Evolutionary conservation across 2,329 filamentous ascomycete genomes (phyloP).

Genomic region (Penicillium sp.): DNA sequence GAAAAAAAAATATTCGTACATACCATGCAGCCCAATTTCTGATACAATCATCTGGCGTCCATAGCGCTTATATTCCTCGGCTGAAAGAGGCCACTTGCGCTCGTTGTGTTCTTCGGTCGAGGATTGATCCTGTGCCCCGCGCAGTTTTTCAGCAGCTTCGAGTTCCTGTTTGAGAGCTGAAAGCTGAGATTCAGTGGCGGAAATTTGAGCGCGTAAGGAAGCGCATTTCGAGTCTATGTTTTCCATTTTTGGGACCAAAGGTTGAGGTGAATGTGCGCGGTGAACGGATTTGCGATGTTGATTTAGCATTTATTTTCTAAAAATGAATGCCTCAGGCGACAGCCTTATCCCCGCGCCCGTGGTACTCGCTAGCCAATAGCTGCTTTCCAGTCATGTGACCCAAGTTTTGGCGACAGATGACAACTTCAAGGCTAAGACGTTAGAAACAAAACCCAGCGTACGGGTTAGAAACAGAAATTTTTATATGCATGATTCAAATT

Average conservation of each 20-base stretch:
- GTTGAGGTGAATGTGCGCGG: neutral
- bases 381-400: too few relatives aligned
- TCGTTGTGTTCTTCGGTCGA: neutral
- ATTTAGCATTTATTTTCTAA: neutral
- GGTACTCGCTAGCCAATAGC: neutral
- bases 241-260: neutral
- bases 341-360: neutral
- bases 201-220: constrained; percentile 34
- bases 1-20: constrained; percentile 14
- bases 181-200: constrained; percentile 34
- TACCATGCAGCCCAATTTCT: constrained; percentile 71
- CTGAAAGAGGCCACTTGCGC: constrained; percentile 62
- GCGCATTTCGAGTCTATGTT: constrained; percentile 15
- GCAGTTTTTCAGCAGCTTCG: constrained; percentile 25
- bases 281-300: neutral
- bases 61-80: constrained; percentile 79
- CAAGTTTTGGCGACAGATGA: too few relatives aligned
- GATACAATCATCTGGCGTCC: constrained; percentile 88
- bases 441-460: too few relatives aligned
- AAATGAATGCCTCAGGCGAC: neutral
- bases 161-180: constrained; percentile 34
- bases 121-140: constrained; percentile 14
- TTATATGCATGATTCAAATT: too few relatives aligned
- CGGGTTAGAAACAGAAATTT: too few relatives aligned
- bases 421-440: too few relatives aligned